Base-by-base conservation (phyloP, 805 yeast species). In the Scheffersomyces stipitis region DNA sequence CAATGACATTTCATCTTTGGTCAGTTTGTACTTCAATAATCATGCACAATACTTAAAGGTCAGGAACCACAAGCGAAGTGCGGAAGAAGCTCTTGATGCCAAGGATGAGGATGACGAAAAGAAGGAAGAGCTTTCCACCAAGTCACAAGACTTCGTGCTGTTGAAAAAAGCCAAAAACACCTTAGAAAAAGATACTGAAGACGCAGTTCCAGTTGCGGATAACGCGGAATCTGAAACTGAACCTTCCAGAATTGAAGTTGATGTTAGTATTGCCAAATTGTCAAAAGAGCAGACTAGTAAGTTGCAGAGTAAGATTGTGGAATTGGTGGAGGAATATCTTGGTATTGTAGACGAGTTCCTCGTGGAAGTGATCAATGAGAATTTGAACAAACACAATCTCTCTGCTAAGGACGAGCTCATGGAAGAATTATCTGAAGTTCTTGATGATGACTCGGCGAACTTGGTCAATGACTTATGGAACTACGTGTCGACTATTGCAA, bases 291-390 rank as follows among this genome's bases (percentile, higher is more conserved):
- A 18, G 3, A 40, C 64, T 17, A 49, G 40, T 0, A 20, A 47
- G 6, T 44, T 76, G 16, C 59, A 60, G 22, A 46, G 48, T 0
- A 69, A 67, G 40, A 58, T 78, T 15, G 64, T 60, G n/a, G 54
- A 52, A 3, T 60, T 75, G 31, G 55, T 80, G 22, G 78, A 70
- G 37, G 80, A 77, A 38, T 73, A 66, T 38, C 52, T 80, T 31
- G 85, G 83, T 1, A 61, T 75, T 30, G 58, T 62, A 34, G 86
- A 79, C 42, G 77, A 73, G 10, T 70, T 74, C 29, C 60, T 80
- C 42, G 57, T 69, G 10, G 64, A 66, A 2, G 74, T 70, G 35
- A 64, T 80, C 18, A 48, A 60, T 24, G 61, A 61, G 23, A 64
- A 68, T 35, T 55, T 77, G 3, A 45, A 57, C 20, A 49, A 45